Conservation (phyloP, 371 early-diverging fungal species). For the Mucor ambiguus region DNA sequence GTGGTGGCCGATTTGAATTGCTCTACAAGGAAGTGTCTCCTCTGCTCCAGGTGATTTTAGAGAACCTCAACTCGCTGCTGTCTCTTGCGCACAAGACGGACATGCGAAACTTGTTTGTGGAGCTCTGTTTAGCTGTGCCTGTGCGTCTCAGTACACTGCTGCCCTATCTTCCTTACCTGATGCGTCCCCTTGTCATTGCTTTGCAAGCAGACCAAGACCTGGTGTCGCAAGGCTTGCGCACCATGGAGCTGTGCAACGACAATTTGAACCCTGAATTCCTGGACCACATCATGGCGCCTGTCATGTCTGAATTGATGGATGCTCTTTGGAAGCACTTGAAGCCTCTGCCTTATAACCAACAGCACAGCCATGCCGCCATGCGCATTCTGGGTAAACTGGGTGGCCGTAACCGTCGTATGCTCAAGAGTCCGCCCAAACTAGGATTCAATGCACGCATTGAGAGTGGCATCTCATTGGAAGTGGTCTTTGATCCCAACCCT, state of each 20-base stretch:
- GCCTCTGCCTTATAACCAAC: slow-evolving; percentile 82
- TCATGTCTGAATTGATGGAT: slow-evolving; percentile 91
- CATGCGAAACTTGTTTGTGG: slow-evolving; percentile 87
- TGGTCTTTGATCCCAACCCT: slow-evolving; percentile 63
- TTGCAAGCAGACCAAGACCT: slow-evolving; percentile 91
- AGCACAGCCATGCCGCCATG: slow-evolving; percentile 86
- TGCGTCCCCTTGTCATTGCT: slow-evolving; percentile 96
- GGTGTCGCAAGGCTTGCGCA: slow-evolving; percentile 94
- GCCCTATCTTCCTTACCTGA: slow-evolving; percentile 92
- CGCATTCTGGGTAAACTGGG: slow-evolving; percentile 97
- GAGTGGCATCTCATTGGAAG: slow-evolving; percentile 65
- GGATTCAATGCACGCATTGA: slow-evolving; percentile 53
- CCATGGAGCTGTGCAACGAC: slow-evolving; percentile 98
- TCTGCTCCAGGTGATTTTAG: slow-evolving; percentile 86
- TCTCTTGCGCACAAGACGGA: slow-evolving; percentile 80
- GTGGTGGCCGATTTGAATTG: slow-evolving; percentile 65
- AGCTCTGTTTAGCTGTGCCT: slow-evolving; percentile 95
- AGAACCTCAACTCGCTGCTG: slow-evolving; percentile 84
- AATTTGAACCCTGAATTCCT: slow-evolving; percentile 96
- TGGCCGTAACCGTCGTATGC: slow-evolving; percentile 82
- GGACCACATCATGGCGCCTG: slow-evolving; percentile 95
- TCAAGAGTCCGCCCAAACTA: slow-evolving; percentile 71
- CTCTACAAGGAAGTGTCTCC: slow-evolving; percentile 92
- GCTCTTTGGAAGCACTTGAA: slow-evolving; percentile 91
- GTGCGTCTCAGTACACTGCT: slow-evolving; percentile 94